Percentiles rank a stretch among this genome's conserved stretches.
These are phyloP conservation scores for Simmondsia chinensis DNA, from an alignment of 148 eudicot genomes.

Conservation along the genomic window DNA sequence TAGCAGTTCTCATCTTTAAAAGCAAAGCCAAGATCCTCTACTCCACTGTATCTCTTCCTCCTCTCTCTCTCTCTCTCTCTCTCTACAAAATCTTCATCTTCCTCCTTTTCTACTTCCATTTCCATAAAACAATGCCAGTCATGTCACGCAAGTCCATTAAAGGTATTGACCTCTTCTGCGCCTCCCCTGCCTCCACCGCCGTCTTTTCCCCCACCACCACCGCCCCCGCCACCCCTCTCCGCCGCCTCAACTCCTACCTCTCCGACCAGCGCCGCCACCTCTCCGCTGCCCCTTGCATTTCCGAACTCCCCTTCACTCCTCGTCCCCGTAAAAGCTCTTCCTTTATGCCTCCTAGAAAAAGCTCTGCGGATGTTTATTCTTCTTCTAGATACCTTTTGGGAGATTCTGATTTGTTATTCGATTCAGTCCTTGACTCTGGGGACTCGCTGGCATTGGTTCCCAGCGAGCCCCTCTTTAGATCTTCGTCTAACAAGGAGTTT, in stretches of 20 bases:
- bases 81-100: too few relatives aligned
- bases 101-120: too few relatives aligned
- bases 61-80: too few relatives aligned
- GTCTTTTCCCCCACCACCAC: slow-evolving; percentile 63
- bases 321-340: slow-evolving; percentile 27
- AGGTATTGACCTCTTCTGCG: slow-evolving; percentile 56
- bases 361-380: slow-evolving; percentile 40
- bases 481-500: too few relatives aligned
- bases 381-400: slow-evolving; percentile 58
- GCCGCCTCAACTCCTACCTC: slow-evolving; percentile 17
- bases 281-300: slow-evolving; percentile 56
- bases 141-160: slow-evolving; percentile 40
- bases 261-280: too few relatives aligned
- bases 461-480: slow-evolving; percentile 12
- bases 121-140: slow-evolving; percentile 28
- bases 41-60: too few relatives aligned
- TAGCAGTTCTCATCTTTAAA: too few relatives aligned
- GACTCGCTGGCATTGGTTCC: slow-evolving; percentile 11
- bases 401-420: slow-evolving; percentile 23
- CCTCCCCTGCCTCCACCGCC: slow-evolving; percentile 89
- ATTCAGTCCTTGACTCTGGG: slow-evolving; percentile 1
- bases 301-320: slow-evolving; percentile 61
- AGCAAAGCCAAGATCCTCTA: too few relatives aligned
- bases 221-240: slow-evolving; percentile 28
- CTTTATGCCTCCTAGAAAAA: slow-evolving; percentile 14